phyloP scores from a whole-genome alignment of 208 protist species.

The Trypanosoma boissoni region DNA sequence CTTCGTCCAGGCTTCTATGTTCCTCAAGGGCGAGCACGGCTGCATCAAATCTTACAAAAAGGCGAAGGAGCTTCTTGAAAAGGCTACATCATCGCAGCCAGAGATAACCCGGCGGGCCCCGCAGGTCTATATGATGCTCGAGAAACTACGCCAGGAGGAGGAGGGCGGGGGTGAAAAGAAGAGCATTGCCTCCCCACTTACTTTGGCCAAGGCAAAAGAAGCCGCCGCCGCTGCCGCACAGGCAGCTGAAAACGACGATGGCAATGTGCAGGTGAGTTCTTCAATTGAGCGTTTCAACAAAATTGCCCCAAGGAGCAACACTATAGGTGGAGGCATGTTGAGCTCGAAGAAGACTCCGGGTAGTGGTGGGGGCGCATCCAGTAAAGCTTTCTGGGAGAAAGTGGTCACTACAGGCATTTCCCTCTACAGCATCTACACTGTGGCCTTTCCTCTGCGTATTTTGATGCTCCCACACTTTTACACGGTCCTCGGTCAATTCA shows the following conservation, averaged over 20 bases:
- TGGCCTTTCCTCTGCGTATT: slow-evolving; percentile 80
- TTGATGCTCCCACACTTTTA: slow-evolving; percentile 72
- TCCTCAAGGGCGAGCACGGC: slow-evolving; percentile 84
- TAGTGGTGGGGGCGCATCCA: slow-evolving; percentile 28
- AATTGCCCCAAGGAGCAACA: too few species aligned
- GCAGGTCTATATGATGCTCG: slow-evolving; percentile 60
- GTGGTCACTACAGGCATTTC: slow-evolving; percentile 41
- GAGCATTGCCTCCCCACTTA: slow-evolving; percentile 9
- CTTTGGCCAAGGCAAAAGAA: slow-evolving; percentile 4
- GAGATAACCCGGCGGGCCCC: slow-evolving; percentile 66
- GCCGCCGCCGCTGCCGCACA: slow-evolving; percentile 4
- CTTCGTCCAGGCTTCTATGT: slow-evolving; percentile 85
- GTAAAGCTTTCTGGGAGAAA: slow-evolving; percentile 81
- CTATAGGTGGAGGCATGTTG: not conserved
- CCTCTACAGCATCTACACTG: slow-evolving; percentile 64
- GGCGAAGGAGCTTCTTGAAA: slow-evolving; percentile 78
- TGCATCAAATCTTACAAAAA: slow-evolving; percentile 57
- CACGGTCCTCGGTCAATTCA: slow-evolving; percentile 47
- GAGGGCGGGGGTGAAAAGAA: slow-evolving; percentile 20
- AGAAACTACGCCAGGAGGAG: slow-evolving; percentile 64
- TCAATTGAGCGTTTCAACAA: slow-evolving; percentile 55
- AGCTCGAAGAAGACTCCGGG: slow-evolving; percentile 9
- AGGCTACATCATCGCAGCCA: slow-evolving; percentile 45
- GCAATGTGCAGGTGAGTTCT: slow-evolving; percentile 38
- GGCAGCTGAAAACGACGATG: not conserved